phyloP scores from a whole-genome alignment of 1,284 basidiomycete species.

The Puccinia horiana region DNA sequence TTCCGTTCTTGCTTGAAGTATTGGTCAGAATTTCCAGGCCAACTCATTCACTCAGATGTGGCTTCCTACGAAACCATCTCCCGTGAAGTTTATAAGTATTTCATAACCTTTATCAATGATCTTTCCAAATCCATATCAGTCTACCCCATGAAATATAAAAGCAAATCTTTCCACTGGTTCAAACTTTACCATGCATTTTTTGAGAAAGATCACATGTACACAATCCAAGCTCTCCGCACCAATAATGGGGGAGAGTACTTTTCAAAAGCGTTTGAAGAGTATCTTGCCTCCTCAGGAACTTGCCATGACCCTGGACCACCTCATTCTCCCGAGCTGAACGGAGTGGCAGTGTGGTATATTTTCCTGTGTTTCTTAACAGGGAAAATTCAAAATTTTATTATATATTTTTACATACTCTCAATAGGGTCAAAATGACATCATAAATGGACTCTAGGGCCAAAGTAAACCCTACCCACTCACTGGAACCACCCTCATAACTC shows the following conservation, averaged over 20 bases:
- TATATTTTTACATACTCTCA: no score
- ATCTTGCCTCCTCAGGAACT: no score
- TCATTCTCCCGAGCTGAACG: constrained; percentile 32
- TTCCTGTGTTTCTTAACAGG: no score
- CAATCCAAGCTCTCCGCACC: neutral
- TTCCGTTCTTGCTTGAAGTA: neutral
- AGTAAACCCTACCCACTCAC: no score
- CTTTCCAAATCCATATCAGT: neutral
- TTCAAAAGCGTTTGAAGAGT: no score
- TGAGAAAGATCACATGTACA: neutral
- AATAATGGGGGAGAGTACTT: neutral
- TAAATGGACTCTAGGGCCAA: no score
- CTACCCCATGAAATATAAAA: constrained; percentile 11
- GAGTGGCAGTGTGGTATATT: no score
- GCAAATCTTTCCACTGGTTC: neutral
- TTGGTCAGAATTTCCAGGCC: neutral
- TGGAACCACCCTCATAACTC: no score
- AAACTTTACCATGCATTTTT: neutral
- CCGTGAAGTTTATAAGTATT: neutral
- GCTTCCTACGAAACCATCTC: neutral
- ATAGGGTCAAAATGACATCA: no score
- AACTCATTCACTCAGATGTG: no score
- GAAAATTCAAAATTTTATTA: no score
- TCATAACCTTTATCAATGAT: constrained; percentile 2
- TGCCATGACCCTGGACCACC: constrained; percentile 17